A percentile compares a stretch with the other conserved stretches of the same genome.
phyloP scores from a whole-genome alignment of 352 stramenopile species.

The Globisporangium okanoganense region DNA sequence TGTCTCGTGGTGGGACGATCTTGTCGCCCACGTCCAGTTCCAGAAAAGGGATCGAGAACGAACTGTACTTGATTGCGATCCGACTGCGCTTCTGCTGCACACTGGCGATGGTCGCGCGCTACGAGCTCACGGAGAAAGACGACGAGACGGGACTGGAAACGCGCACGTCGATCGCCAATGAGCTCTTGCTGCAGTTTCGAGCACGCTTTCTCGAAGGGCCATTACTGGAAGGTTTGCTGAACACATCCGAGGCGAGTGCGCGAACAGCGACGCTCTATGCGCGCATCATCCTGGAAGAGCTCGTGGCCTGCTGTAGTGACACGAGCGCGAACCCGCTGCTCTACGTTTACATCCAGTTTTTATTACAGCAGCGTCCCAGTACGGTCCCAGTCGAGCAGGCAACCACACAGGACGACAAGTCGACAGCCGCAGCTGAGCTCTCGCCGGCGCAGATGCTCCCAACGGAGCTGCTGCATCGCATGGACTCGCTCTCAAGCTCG shows the following conservation, averaged over 20 bases:
- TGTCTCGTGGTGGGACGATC: background rate
- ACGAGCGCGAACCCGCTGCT: slow-evolving; percentile 74
- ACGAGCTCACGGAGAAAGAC: slow-evolving; percentile 50
- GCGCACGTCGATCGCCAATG: slow-evolving; percentile 62
- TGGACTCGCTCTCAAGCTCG: slow-evolving; percentile 76
- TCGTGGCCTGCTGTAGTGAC: slow-evolving; percentile 64
- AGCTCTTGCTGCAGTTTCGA: slow-evolving; percentile 71
- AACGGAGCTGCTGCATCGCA: slow-evolving; percentile 68
- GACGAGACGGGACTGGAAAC: slow-evolving; percentile 36
- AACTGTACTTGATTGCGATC: slow-evolving; percentile 54
- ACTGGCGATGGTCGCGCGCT: slow-evolving; percentile 76
- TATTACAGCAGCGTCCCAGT: slow-evolving; percentile 38
- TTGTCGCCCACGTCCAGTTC: slow-evolving; percentile 15
- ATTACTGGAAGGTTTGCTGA: slow-evolving; percentile 60
- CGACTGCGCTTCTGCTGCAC: slow-evolving; percentile 84
- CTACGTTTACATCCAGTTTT: slow-evolving; percentile 73
- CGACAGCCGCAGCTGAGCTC: background rate
- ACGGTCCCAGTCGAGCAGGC: background rate
- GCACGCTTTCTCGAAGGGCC: slow-evolving; percentile 65
- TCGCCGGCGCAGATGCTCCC: slow-evolving; percentile 40
- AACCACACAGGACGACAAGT: background rate
- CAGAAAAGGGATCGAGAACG: slow-evolving; percentile 32
- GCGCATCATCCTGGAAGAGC: slow-evolving; percentile 74
- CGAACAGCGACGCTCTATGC: slow-evolving; percentile 72
- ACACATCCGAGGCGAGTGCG: slow-evolving; percentile 62